Conservation (phyloP, 257 asterid species). For the Cinchona pubescens region DNA sequence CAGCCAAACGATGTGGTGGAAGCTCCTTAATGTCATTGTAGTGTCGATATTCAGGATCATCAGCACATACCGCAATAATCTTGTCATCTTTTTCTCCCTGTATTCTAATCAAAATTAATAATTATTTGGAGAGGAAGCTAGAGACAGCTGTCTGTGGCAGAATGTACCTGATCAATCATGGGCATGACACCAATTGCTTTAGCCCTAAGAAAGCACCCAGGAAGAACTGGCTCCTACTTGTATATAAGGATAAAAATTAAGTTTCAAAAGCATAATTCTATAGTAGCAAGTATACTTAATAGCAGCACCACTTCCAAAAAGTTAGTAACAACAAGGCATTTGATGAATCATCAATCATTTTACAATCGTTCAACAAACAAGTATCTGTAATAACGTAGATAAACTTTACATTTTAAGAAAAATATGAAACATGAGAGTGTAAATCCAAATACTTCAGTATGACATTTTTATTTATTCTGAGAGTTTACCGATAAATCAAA, state of each 20-base stretch:
- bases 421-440: background rate
- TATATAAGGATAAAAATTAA: constrained; percentile 13
- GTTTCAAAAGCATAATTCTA: background rate
- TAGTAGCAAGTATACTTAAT: background rate
- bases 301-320: background rate
- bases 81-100: constrained; percentile 97
- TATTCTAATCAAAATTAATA: constrained; percentile 9
- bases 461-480: background rate
- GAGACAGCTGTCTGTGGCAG: background rate
- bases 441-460: background rate
- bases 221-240: constrained; percentile 84
- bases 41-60: constrained; percentile 85
- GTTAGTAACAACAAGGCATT: background rate
- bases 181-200: constrained; percentile 98
- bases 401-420: background rate
- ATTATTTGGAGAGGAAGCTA: constrained; percentile 1
- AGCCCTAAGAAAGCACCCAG: constrained; percentile 96
- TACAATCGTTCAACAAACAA: background rate
- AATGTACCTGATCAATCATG: constrained; percentile 89
- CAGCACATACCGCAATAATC: constrained; percentile 96
- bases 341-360: background rate
- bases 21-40: constrained; percentile 80
- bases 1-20: constrained; percentile 92
- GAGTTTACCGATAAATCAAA: background rate
- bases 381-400: background rate